Conservation (phyloP, 257 asterid species). For the Marsdenia floribunda region DNA sequence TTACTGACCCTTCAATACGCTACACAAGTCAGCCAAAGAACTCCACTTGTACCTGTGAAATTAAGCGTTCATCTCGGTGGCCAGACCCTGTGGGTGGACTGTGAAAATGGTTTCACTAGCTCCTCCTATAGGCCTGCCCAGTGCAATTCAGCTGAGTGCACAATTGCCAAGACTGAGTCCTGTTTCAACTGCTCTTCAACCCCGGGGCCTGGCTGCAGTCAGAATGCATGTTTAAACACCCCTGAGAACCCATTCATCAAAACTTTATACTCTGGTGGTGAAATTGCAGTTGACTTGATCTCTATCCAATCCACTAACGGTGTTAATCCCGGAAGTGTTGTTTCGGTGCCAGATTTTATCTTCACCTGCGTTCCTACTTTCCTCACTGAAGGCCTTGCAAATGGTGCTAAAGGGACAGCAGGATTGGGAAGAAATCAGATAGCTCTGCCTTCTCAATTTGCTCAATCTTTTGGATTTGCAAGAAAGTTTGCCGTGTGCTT, state of each 20-base stretch:
- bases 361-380: not conserved
- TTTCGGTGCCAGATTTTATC: not conserved
- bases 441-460: constrained; percentile 24
- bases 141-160: constrained; percentile 16
- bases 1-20: constrained; percentile 17
- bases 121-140: constrained; percentile 18
- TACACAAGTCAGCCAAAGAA: constrained; percentile 25
- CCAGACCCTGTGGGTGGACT: constrained; percentile 30
- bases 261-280: constrained; percentile 21
- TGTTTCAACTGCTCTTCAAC: constrained; percentile 19
- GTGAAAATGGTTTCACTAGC: constrained; percentile 23
- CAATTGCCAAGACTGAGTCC: constrained; percentile 12
- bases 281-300: constrained; percentile 18
- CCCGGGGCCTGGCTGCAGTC: constrained; percentile 24
- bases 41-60: constrained; percentile 26
- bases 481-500: constrained; percentile 30
- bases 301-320: constrained; percentile 22
- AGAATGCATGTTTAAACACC: constrained; percentile 21
- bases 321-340: constrained; percentile 4
- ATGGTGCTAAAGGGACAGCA: constrained; percentile 25
- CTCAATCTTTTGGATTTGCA: constrained; percentile 17
- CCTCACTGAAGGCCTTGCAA: not conserved
- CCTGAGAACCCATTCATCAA: constrained; percentile 24
- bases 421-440: constrained; percentile 26
- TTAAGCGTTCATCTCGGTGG: constrained; percentile 33